Conservation (phyloP, 352 stramenopile species). For the Pythium aristosporum region DNA sequence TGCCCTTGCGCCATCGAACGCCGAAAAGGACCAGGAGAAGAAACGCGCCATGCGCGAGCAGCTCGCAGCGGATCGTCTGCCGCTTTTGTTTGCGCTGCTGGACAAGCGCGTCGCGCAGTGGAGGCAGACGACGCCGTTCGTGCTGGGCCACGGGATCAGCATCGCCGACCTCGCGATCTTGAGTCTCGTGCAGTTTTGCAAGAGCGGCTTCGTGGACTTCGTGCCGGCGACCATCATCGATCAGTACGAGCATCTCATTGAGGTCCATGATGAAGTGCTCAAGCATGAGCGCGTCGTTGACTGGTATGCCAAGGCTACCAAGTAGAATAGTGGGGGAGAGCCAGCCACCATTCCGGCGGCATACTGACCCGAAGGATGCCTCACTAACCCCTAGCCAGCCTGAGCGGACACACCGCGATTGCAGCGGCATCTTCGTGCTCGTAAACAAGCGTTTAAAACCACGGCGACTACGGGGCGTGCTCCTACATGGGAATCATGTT, state of each 20-base stretch:
- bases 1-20: background rate
- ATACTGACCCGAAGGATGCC: background rate
- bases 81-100: conserved; percentile 36
- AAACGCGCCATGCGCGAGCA: conserved; percentile 37
- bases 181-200: conserved; percentile 38
- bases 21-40: conserved; percentile 30
- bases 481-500: too few relatives aligned
- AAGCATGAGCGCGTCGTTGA: conserved; percentile 43
- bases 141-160: conserved; percentile 35
- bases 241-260: conserved; percentile 32
- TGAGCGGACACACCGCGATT: too few relatives aligned
- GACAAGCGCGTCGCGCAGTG: conserved; percentile 38
- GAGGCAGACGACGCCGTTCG: conserved; percentile 20
- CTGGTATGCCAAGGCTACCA: conserved; percentile 31
- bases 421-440: too few relatives aligned
- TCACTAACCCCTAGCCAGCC: background rate
- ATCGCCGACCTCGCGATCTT: conserved; percentile 55
- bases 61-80: conserved; percentile 25
- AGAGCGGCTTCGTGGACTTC: conserved; percentile 29
- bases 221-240: conserved; percentile 31
- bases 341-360: too few relatives aligned
- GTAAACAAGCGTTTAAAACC: too few relatives aligned
- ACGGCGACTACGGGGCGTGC: too few relatives aligned
- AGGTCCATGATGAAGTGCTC: conserved; percentile 33
- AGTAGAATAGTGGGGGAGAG: background rate